Evolutionary conservation across 2,329 filamentous ascomycete species (phyloP).

Genomic region (Alternaria sp.): DNA sequence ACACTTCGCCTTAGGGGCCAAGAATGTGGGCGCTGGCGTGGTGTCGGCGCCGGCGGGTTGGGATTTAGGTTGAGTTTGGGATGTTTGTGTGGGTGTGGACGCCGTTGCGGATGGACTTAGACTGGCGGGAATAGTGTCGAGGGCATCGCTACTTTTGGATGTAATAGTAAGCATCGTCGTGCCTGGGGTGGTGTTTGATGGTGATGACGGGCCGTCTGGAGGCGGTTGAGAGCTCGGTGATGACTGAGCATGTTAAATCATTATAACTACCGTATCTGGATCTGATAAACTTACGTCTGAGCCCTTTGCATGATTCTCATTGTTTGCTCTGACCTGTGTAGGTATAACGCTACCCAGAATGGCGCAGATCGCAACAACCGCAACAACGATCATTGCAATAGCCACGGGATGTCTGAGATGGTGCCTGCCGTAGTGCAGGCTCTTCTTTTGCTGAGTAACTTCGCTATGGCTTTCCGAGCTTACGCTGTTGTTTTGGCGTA

Average conservation of each 20-base stretch:
- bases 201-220: background rate
- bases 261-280: background rate
- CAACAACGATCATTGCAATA: background rate
- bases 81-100: background rate
- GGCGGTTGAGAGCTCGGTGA: background rate
- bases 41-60: background rate
- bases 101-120: background rate
- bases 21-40: background rate
- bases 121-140: background rate
- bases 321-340: background rate
- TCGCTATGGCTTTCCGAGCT: background rate
- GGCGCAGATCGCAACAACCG: background rate
- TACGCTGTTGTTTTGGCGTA: background rate
- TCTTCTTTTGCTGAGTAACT: background rate
- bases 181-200: background rate
- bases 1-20: background rate
- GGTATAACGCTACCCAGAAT: background rate
- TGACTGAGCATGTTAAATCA: background rate
- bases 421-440: background rate
- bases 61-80: background rate
- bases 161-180: background rate
- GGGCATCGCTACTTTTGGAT: background rate
- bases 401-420: background rate
- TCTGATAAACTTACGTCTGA: background rate
- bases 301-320: background rate